Base-by-base conservation (phyloP, 352 stramenopile species). In the Halophytophthora batemanensis region DNA sequence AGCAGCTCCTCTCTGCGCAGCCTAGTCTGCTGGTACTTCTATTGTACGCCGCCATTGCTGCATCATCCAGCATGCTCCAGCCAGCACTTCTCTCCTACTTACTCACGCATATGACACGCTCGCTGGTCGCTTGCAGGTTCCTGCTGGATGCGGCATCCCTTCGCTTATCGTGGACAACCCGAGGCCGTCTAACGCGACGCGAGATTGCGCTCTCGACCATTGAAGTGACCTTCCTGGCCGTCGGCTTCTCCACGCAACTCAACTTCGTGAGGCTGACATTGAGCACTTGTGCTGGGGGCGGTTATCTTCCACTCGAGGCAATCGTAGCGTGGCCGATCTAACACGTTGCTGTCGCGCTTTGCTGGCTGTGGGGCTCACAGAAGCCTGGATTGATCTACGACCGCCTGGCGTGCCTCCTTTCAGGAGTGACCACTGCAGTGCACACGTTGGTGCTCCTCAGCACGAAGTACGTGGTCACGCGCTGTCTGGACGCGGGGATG, bases 381-480 rank as follows among this genome's bases (percentile, higher is more conserved):
- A 56, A 60, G 17, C 46, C 10, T 15, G 56, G 14, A 15, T 31
- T 78, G 25, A 67, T 86, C 23, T 74, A 72, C 37, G 77, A 87
- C 50, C 41, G 50, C 8, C 34, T 53, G 21, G 61, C 71, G 0
- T 59, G 77, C 15, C 19, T 21, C 0, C 64, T 86, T 14, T 64
- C 61, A 23, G 48, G 53, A 3, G 49, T 49, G 2, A 77, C 66
- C 12, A 41, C 49, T n/a, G 53, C 50, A 3, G 52, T 71, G 3
- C 74, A 87, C 35, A 56, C 47, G 23, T 4, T 66, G 21, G 60
- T 78, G 13, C 25, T 84, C 2, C 62, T 72, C 10, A 39, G 45
- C 10, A 51, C 64, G 0, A 66, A 77, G 25, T 46, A 64, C 23
- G 38, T 64, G 11, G 53, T 65, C 18, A 21, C 75, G 1, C 36